phyloP scores from a whole-genome alignment of 2,329 filamentous ascomycete species.

The Sporothrix inflata region DNA sequence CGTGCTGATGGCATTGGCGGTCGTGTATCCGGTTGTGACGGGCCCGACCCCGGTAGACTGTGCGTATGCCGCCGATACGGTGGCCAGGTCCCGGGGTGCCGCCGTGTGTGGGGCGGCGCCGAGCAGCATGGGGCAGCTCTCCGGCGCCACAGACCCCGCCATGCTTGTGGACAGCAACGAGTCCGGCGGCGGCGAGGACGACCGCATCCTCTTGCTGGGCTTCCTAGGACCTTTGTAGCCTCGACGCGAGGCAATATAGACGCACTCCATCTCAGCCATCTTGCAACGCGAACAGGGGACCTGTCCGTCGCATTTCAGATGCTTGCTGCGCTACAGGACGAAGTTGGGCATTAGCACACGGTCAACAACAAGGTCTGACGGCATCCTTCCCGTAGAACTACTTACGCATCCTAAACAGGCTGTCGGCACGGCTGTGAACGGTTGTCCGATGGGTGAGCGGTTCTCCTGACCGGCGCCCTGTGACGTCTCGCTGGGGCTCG shows the following conservation, averaged over 20 bases:
- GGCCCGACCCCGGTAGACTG: conserved; percentile 16
- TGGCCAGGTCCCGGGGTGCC: conserved; percentile 33
- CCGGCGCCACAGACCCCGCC: conserved; percentile 35
- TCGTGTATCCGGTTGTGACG: conserved; percentile 38
- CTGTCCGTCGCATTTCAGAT: conserved; percentile 75
- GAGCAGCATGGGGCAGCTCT: conserved; percentile 51
- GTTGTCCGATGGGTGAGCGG: not conserved
- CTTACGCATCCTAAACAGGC: conserved; percentile 61
- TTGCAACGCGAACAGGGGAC: conserved; percentile 71
- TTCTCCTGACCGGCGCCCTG: not conserved
- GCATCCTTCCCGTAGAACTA: conserved; percentile 29
- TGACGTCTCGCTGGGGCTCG: conserved; percentile 26
- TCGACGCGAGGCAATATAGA: conserved; percentile 73
- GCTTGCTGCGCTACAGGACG: conserved; percentile 57
- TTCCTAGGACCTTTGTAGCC: conserved; percentile 73
- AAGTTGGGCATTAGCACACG: not conserved
- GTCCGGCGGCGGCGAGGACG: conserved; percentile 51
- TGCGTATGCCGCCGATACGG: conserved; percentile 21
- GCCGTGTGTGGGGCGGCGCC: conserved; percentile 42
- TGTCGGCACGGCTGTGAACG: conserved; percentile 43
- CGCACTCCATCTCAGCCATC: conserved; percentile 61
- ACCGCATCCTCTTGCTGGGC: conserved; percentile 54
- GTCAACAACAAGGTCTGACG: no score
- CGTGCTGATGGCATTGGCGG: conserved; percentile 42
- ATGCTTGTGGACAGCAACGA: conserved; percentile 31